Evolutionary conservation across 495 filamentous ascomycete species (phyloP).

Genomic region (Penicillium ochrochloron): DNA sequence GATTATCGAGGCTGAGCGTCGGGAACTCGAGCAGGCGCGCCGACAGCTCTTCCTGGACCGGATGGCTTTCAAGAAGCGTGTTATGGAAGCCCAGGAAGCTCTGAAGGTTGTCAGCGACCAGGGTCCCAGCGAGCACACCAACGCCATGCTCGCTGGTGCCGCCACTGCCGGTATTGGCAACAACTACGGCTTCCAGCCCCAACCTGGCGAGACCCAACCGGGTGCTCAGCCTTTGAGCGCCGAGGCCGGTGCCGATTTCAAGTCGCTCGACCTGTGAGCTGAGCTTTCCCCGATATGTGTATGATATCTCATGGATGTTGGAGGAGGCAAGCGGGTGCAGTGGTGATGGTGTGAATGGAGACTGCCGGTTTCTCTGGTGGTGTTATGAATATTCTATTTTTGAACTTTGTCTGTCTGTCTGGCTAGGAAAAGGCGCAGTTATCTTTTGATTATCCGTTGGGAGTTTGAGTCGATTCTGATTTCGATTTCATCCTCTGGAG

Average conservation of each 20-base stretch:
- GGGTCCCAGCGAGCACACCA: conserved; percentile 59
- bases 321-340: conserved; percentile 13
- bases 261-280: conserved; percentile 52
- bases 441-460: conserved; percentile 25
- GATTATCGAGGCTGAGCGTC: conserved; percentile 85
- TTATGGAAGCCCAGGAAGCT: conserved; percentile 79
- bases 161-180: conserved; percentile 54
- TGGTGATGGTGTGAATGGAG: conserved; percentile 1
- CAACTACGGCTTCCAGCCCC: conserved; percentile 64
- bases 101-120: conserved; percentile 63
- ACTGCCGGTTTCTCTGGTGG: conserved; percentile 20
- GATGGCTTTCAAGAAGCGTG: conserved; percentile 84
- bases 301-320: conserved; percentile 32
- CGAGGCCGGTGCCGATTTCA: conserved; percentile 57
- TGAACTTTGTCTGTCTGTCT: conserved; percentile 28
- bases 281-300: conserved; percentile 28
- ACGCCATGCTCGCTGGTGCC: conserved; percentile 54
- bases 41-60: conserved; percentile 94
- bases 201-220: conserved; percentile 45
- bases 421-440: conserved; percentile 41
- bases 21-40: conserved; percentile 86
- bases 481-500: conserved; percentile 19
- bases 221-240: conserved; percentile 68
- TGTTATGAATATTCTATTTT: conserved; percentile 36
- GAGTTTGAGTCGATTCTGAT: conserved; percentile 30